phyloP scores from a whole-genome alignment of 2,329 filamentous ascomycete genomes.

The Talaromyces amestolkiae region DNA sequence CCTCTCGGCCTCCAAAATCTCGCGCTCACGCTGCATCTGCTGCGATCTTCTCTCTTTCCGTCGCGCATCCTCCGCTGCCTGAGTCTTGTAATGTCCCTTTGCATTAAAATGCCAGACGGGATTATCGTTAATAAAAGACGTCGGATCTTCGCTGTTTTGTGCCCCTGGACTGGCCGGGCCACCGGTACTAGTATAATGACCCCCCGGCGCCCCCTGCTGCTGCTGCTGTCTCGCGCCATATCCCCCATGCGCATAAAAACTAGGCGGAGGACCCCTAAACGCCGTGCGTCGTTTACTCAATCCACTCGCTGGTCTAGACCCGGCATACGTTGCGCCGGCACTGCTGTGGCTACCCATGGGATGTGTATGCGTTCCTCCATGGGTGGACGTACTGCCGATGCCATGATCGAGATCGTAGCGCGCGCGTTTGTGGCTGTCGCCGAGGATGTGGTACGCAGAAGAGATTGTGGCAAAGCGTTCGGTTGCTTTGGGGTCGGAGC shows the following conservation, averaged over 20 bases:
- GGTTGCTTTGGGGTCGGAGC: constrained; percentile 66
- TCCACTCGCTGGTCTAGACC: constrained; percentile 72
- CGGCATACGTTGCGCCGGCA: constrained; percentile 49
- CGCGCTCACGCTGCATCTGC: constrained; percentile 39
- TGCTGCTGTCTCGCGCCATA: constrained; percentile 47
- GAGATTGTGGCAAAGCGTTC: constrained; percentile 78
- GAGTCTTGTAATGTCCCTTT: constrained; percentile 68
- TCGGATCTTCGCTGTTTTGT: constrained; percentile 30
- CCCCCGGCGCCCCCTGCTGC: not conserved
- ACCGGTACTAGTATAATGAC: constrained; percentile 4
- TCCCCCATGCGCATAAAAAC: constrained; percentile 78
- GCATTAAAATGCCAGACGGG: constrained; percentile 77
- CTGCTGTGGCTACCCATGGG: constrained; percentile 56
- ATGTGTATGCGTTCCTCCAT: constrained; percentile 32
- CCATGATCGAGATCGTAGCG: constrained; percentile 68
- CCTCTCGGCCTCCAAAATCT: constrained; percentile 28
- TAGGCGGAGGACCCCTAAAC: constrained; percentile 83
- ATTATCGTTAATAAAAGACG: constrained; percentile 42
- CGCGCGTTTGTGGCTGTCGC: constrained; percentile 68
- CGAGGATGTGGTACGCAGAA: constrained; percentile 78
- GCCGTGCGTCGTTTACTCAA: constrained; percentile 71
- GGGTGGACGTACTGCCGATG: constrained; percentile 33
- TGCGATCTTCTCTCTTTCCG: constrained; percentile 10
- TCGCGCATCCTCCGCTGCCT: constrained; percentile 60
- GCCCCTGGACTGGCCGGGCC: not conserved